phyloP scores from a whole-genome alignment of 345 rosid species.

The Gossypium stocksii region DNA sequence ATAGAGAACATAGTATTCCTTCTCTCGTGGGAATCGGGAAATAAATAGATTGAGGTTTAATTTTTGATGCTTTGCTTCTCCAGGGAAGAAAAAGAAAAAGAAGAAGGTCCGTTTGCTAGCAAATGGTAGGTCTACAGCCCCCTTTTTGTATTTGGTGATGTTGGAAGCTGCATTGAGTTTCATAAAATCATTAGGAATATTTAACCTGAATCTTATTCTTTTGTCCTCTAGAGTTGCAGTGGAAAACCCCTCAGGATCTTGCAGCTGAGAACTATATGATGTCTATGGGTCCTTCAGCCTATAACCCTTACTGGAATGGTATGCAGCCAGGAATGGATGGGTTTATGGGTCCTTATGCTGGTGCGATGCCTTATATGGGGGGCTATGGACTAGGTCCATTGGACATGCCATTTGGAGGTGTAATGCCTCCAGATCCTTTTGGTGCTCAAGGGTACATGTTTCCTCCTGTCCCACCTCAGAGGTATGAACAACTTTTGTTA shows the following conservation, averaged over 20 bases:
- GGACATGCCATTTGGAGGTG: constrained; percentile 56
- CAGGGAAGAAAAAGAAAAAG: constrained; percentile 83
- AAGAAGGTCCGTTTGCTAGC: constrained; percentile 65
- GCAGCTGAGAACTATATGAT: constrained; percentile 72
- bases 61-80: constrained; percentile 15
- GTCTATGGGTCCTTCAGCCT: constrained; percentile 65
- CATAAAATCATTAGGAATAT: neutral
- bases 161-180: neutral
- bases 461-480: constrained; percentile 58
- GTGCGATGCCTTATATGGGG: constrained; percentile 58
- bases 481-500: constrained; percentile 28
- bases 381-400: constrained; percentile 54
- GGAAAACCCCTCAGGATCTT: constrained; percentile 66
- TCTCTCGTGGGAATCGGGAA: constrained; percentile 2
- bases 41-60: constrained; percentile 1
- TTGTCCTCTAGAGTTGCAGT: constrained; percentile 50
- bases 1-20: constrained; percentile 4
- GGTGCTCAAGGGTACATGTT: constrained; percentile 55
- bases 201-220: constrained; percentile 11
- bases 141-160: neutral
- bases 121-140: constrained; percentile 36
- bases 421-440: constrained; percentile 69
- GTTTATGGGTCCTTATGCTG: constrained; percentile 46
- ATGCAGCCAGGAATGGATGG: constrained; percentile 76
- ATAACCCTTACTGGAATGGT: constrained; percentile 72